Evolutionary conservation across 305 asterid species (phyloP), one percentile per base, ranked within the genome.

Genomic region (Vinca major): DNA sequence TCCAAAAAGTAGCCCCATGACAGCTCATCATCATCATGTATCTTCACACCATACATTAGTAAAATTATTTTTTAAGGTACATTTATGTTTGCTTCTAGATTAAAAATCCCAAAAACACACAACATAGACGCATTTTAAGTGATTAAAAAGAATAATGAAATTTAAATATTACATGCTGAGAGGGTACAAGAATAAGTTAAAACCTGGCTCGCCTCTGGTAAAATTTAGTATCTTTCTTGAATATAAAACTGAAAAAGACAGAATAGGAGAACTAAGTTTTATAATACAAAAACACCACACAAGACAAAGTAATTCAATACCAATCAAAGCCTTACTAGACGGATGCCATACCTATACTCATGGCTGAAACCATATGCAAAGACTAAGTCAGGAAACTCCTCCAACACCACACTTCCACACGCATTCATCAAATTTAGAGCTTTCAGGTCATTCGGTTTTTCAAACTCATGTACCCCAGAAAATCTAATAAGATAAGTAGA

Each of bases 151-250:
- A 10, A 51, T 37, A 12, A 54, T 26, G 19, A 56, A 8, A 64
- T 1, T 20, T 7, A 55, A 43, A 44, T 54, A 44, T 21, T 52
- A 54, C 7, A 39, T 20, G 4, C 43, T 43, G 50, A 74, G 19
- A 45, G 47, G 43, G 36, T 51, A 40, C n/a, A 21, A 4, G 68
- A 58, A 71, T 60, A 60, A 70, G 56, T 41, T 61, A 52, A 51
- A 41, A 90, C 97, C 93, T 89, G 75, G 86, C 87, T 69, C 98
- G 96, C n/a, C 96, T 82, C 75, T 82, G 85, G 79, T 89, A 91
- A 71, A 89, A 89, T 73, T 83, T 75, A 60, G 98, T 89, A 67
- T 71, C 90, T 73, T 80, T 82, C 72, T 85, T 92, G 63, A 89
- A 85, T 17, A 89, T 62, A 39, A 89, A 89, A 81, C 97, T 90